Percentiles rank a stretch among this genome's conserved stretches.
phyloP scores from a whole-genome alignment of 768 basidiomycete species.

The Mycena galericulata region DNA sequence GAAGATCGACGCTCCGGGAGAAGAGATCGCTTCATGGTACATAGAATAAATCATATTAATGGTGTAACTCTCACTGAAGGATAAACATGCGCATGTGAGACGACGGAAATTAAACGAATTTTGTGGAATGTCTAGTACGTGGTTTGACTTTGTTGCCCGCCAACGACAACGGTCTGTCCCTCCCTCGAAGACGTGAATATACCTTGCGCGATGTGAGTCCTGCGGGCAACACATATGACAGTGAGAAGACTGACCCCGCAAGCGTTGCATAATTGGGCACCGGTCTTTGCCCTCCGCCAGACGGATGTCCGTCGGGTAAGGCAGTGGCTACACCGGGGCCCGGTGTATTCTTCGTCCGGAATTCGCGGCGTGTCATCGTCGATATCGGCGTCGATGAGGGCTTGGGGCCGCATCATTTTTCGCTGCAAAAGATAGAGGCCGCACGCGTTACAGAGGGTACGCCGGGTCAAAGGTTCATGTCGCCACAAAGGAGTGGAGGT shows the following conservation, averaged over 20 bases:
- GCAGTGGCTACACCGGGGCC: constrained; percentile 29
- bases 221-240: too few relatives aligned
- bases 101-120: too few relatives aligned
- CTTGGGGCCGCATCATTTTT: constrained; percentile 29
- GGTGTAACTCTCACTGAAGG: too few relatives aligned
- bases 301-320: constrained; percentile 25
- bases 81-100: too few relatives aligned
- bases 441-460: constrained; percentile 31
- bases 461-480: constrained; percentile 23
- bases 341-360: constrained; percentile 30
- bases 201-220: too few relatives aligned
- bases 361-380: constrained; percentile 24
- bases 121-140: constrained; percentile 28
- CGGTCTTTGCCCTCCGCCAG: constrained; percentile 29
- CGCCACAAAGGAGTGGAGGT: constrained; percentile 32
- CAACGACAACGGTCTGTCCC: constrained; percentile 25
- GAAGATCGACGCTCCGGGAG: too few relatives aligned
- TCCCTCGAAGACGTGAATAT: too few relatives aligned
- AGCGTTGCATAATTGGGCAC: constrained; percentile 28
- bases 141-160: constrained; percentile 27
- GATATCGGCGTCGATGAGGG: constrained; percentile 29
- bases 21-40: too few relatives aligned
- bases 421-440: constrained; percentile 32
- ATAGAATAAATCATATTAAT: too few relatives aligned
- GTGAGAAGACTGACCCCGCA: constrained; percentile 18